Percentiles rank a stretch among this genome's conserved stretches.
Evolutionary conservation across 306 rosid species (phyloP).

Genomic region (Vigna trinervia): DNA sequence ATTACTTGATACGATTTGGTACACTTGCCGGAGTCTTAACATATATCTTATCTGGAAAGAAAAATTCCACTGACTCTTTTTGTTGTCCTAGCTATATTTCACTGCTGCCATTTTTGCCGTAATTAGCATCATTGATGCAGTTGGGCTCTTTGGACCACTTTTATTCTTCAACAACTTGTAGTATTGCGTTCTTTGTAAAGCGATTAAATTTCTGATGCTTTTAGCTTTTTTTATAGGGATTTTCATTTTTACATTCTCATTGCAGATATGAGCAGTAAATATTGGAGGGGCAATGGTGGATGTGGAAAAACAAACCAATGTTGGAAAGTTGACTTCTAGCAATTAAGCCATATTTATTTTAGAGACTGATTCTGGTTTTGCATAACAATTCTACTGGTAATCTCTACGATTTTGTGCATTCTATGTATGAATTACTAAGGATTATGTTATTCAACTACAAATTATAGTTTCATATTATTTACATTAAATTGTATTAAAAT

Average conservation of each 20-base stretch:
- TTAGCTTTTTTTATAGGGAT: background rate
- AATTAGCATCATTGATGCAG: constrained; percentile 21
- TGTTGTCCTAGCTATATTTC: constrained; percentile 28
- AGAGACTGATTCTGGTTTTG: background rate
- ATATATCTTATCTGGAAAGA: constrained; percentile 11
- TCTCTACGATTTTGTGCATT: background rate
- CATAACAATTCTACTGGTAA: background rate
- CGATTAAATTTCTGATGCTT: constrained; percentile 25
- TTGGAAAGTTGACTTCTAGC: background rate
- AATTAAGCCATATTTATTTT: background rate
- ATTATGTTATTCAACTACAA: too few species aligned
- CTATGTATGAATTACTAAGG: background rate
- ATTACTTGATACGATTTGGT: too few species aligned
- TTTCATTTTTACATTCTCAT: background rate
- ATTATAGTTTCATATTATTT: too few species aligned
- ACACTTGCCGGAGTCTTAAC: too few species aligned
- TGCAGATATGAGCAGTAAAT: background rate
- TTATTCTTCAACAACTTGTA: constrained; percentile 30
- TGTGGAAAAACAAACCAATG: constrained; percentile 1
- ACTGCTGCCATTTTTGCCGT: constrained; percentile 26
- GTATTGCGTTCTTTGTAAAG: constrained; percentile 36
- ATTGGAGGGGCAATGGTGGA: background rate
- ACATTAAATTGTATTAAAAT: too few species aligned
- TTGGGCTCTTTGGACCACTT: constrained; percentile 1
- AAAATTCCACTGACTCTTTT: constrained; percentile 10